Evolutionary conservation across 1,139 yeast species (phyloP).

Genomic region (Scheffersomyces insectosa): DNA sequence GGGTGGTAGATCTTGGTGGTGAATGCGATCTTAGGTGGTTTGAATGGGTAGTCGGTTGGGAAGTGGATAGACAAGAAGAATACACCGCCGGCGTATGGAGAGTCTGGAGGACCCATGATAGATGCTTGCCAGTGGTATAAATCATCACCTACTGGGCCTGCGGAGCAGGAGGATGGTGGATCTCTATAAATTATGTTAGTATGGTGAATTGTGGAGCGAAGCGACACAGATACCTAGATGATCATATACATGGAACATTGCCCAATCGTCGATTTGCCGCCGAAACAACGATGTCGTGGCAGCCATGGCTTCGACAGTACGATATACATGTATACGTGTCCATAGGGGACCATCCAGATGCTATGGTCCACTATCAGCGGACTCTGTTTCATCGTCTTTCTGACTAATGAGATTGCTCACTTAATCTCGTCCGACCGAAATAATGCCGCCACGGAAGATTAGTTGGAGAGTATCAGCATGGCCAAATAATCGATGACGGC

Average conservation of each 20-base stretch:
- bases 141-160: conserved; percentile 98
- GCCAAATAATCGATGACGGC: no score
- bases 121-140: conserved; percentile 97
- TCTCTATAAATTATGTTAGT: conserved; percentile 60
- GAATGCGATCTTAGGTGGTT: conserved; percentile 90
- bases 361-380: background rate
- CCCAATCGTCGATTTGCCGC: background rate
- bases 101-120: conserved; percentile 93
- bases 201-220: conserved; percentile 4
- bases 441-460: no score
- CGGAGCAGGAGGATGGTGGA: conserved; percentile 98
- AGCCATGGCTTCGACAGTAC: no score
- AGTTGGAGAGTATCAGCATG: no score
- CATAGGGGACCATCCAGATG: no score
- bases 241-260: background rate
- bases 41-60: conserved; percentile 94
- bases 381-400: no score
- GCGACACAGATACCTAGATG: background rate
- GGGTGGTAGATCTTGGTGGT: conserved; percentile 92
- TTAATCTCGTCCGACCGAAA: no score
- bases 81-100: conserved; percentile 92
- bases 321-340: no score
- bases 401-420: no score
- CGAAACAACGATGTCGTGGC: background rate
- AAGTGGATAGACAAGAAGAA: conserved; percentile 88